Percentiles rank a stretch among this genome's conserved stretches.
These are phyloP conservation scores for Symbiodinium natans DNA, from an alignment of 73 alveolate genomes.

Conservation along the genomic window DNA sequence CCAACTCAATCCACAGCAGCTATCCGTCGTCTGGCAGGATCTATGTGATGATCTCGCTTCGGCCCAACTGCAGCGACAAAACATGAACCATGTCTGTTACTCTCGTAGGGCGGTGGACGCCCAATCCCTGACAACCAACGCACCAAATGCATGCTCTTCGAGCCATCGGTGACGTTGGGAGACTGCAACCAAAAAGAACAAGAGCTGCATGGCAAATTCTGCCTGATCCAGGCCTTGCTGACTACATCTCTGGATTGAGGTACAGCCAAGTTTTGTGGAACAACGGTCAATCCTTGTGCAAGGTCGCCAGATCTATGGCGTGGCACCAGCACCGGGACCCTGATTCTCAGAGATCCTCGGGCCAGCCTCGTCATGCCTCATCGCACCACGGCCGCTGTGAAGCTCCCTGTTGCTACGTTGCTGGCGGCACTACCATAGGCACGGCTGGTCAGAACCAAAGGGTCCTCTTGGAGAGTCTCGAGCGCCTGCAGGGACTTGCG, in stretches of 20 bases:
- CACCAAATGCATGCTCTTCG: neutral
- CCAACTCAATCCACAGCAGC: too few relatives aligned
- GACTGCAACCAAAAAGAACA: neutral
- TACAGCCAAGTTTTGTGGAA: too few relatives aligned
- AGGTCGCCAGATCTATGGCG: too few relatives aligned
- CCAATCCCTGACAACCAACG: neutral
- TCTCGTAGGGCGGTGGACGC: neutral
- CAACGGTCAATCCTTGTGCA: too few relatives aligned
- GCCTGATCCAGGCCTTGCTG: neutral
- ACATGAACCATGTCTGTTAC: too few relatives aligned
- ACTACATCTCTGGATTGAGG: too few relatives aligned
- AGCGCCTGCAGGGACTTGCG: constrained; percentile 2
- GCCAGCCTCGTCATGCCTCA: neutral
- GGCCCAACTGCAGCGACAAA: too few relatives aligned
- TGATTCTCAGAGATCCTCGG: neutral
- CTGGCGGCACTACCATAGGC: constrained; percentile 83
- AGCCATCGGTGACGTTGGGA: neutral
- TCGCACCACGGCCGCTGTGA: constrained; percentile 63
- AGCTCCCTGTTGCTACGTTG: constrained; percentile 73
- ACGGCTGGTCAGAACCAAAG: constrained; percentile 70
- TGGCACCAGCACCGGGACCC: neutral
- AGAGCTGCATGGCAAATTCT: neutral
- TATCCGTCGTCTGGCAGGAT: too few relatives aligned
- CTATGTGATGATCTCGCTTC: too few relatives aligned
- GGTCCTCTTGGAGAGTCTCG: constrained; percentile 76